Evolutionary conservation across 306 rosid species (phyloP), one percentile per base, ranked within the genome.

Genomic region (Boehmeria nivea): DNA sequence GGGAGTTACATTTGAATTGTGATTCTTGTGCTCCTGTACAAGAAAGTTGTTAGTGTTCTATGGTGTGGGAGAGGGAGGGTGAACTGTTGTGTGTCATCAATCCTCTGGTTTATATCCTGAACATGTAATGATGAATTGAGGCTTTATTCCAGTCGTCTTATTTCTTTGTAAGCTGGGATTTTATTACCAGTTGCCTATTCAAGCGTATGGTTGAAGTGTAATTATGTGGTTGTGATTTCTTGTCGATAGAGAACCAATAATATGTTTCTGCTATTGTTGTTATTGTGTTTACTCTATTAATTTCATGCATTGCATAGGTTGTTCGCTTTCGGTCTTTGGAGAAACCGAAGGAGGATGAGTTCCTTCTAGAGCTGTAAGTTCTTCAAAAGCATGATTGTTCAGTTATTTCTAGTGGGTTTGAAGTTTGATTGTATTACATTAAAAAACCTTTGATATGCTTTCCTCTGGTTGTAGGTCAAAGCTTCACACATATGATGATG

Each of bases 311-410:
- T 53, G 16, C 45, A 27, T 71, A 87, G 96, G 83, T 84, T 54
- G 96, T 88, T 60, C 96, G 66, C 63, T 88, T 84, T 66, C 83
- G 94, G 38, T 75, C 63, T 48, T 67, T 88, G 71, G 89, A 84
- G 75, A 84, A 71, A 66, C 96, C 94, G 8, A 84, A 88, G 59
- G 96, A 88, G 65, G 94, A 88, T 52, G 87, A 81, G 26, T 88
- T 88, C 57, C 66, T 70, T 70, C 78, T 84, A 16, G 94, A 88
- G 69, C 71, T 88, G 96, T 87, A 60, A 84, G 94, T 77, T 60
- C 51, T 60, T 69, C 25, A 36, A 45, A 43, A 21, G 15, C 20
- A 44, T 45, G 39, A 15, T 51, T 36, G 9, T 10, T 6, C 7
- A 51, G 22, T 27, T n/a, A n/a, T 12, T 22, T 18, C 6, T 21